Evolutionary conservation across 441 rosid species (phyloP), one percentile per base, ranked within the genome.

Genomic region (Corymbia calophylla): DNA sequence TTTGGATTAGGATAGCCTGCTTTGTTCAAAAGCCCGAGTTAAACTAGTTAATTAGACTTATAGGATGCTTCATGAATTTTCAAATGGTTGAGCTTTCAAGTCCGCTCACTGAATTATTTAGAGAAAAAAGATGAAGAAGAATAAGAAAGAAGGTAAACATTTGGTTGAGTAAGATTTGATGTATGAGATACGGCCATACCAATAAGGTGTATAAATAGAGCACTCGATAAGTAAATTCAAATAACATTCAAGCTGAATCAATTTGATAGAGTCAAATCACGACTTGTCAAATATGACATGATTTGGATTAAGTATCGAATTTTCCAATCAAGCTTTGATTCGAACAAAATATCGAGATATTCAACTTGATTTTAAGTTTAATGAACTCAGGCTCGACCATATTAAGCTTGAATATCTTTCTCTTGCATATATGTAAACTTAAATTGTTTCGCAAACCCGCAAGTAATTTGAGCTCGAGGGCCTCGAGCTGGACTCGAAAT

Each of bases 1-100:
- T n/a, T 1, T 7, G 21, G 17, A 10, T 66, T 31, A 1, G 39
- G 11, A 66, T 2, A 16, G 1, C 18, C 0, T 13, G 5, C 16
- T 12, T 62, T 14, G 32, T 6, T 62, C 39, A 13, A 31, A 8
- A 66, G 39, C 21, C 44, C 6, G 39, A 0, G 4, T 31, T 31
- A 11, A 32, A 18, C 25, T 32, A 15, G 4, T 32, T 68, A 0
- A 1, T 68, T 8, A 32, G 0, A 9, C 5, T 32, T 4, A 31
- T 17, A 5, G 4, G 44, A 66, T 66, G 39, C 17, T 68, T 9
- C 7, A 1, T 2, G 12, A 9, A 68, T n/a, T 11, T 68, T 7
- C 12, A 35, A 5, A 68, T 68, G 9, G 9, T 8, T 9, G 7
- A 32, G 5, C 9, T 9, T 68, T 7, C 0, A 9, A 0, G 14